Evolutionary conservation across 169 alveolate genomes (phyloP).

Genomic region (Plasmodium berghei): DNA sequence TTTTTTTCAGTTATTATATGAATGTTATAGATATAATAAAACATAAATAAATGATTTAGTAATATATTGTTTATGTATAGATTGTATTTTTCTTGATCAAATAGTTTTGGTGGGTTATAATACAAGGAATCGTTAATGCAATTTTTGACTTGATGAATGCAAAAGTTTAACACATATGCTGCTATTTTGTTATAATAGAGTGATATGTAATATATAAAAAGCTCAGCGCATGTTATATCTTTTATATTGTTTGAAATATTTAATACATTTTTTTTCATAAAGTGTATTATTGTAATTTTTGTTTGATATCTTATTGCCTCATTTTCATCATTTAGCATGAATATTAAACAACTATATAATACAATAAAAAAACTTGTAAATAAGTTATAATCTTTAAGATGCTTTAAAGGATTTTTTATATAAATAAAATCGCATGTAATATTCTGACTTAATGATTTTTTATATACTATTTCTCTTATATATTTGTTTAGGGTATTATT

Average conservation of each 20-base stretch:
- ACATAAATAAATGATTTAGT: slow-evolving; percentile 53
- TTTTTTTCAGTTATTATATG: background rate
- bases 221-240: slow-evolving; percentile 33
- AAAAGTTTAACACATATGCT: slow-evolving; percentile 41
- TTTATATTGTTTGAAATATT: slow-evolving; percentile 34
- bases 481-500: slow-evolving; percentile 3
- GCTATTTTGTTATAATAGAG: slow-evolving; percentile 26
- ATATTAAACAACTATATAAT: slow-evolving; percentile 64
- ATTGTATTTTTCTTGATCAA: slow-evolving; percentile 75
- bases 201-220: slow-evolving; percentile 51
- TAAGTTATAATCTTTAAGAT: slow-evolving; percentile 63
- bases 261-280: slow-evolving; percentile 57
- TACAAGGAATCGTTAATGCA: slow-evolving; percentile 42
- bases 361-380: slow-evolving; percentile 63
- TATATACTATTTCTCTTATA: slow-evolving; percentile 27
- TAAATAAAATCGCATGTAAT: slow-evolving; percentile 59
- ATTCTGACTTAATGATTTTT: slow-evolving; percentile 33
- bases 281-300: slow-evolving; percentile 25
- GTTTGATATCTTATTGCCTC: slow-evolving; percentile 52
- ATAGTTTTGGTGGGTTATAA: slow-evolving; percentile 62
- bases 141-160: slow-evolving; percentile 62
- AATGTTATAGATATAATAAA: slow-evolving; percentile 61
- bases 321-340: slow-evolving; percentile 74
- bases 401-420: slow-evolving; percentile 60
- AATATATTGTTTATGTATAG: slow-evolving; percentile 68